A percentile compares a stretch with the other conserved stretches of the same genome.
phyloP scores from a whole-genome alignment of 768 basidiomycete species.

The Amyloporia xantha region DNA sequence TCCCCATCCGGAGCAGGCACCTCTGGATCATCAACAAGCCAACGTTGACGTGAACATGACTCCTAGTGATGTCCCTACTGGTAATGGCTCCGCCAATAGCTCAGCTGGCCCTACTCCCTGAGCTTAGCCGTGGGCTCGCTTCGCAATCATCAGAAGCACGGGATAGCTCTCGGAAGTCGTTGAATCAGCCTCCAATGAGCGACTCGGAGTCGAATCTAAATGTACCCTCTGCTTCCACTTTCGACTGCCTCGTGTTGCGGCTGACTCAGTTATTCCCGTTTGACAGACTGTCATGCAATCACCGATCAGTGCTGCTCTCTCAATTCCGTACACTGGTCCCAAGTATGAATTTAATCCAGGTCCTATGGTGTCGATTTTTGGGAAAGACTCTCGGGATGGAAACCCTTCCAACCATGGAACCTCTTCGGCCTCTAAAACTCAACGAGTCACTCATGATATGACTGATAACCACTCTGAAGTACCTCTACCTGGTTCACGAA shows the following conservation, averaged over 20 bases:
- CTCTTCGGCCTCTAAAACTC: too few species aligned
- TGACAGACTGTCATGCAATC: not conserved
- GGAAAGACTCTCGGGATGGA: not conserved
- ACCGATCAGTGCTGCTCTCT: not conserved
- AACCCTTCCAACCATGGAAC: not conserved
- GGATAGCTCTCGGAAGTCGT: not conserved
- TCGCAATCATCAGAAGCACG: not conserved
- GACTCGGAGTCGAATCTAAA: not conserved
- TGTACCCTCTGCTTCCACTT: constrained; percentile 2
- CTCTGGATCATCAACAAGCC: constrained; percentile 10
- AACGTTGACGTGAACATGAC: too few species aligned
- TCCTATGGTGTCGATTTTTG: not conserved
- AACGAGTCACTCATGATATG: too few species aligned
- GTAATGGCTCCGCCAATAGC: constrained; percentile 6
- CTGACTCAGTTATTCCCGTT: not conserved
- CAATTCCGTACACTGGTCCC: not conserved
- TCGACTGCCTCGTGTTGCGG: not conserved
- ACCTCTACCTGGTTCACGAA: constrained; percentile 12
- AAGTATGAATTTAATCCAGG: not conserved
- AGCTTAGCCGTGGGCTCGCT: not conserved
- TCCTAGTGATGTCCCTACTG: constrained; percentile 2
- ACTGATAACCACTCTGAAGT: not conserved
- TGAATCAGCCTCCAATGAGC: not conserved
- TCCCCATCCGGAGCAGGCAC: constrained; percentile 32
- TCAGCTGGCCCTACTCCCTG: not conserved